A percentile compares a stretch with the other conserved stretches of the same genome.
phyloP scores from a whole-genome alignment of 257 asterid species.

The Apocynum venetum region DNA sequence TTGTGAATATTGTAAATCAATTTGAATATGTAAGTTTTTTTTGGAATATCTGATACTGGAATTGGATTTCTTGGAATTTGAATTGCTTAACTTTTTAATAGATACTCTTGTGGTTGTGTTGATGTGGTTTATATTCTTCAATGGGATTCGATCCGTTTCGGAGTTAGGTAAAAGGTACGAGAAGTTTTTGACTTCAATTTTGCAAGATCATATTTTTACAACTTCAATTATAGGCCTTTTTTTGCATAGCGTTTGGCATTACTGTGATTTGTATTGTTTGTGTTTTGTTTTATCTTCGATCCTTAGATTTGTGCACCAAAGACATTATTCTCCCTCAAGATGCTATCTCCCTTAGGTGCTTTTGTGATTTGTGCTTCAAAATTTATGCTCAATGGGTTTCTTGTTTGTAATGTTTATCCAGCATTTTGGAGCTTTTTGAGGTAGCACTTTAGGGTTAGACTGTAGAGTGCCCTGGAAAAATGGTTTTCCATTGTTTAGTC shows the following conservation, averaged over 20 bases:
- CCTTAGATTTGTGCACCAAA: not conserved
- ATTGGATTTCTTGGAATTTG: conserved; percentile 4
- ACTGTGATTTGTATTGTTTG: not conserved
- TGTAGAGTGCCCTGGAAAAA: not conserved
- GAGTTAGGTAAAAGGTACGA: conserved; percentile 36
- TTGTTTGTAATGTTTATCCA: not conserved
- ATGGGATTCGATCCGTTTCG: conserved; percentile 26
- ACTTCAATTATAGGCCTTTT: too few relatives aligned
- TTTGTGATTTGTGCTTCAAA: not conserved
- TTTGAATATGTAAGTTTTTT: not conserved
- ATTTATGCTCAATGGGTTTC: not conserved
- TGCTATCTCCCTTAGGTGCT: not conserved
- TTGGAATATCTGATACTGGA: not conserved
- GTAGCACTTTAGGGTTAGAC: not conserved
- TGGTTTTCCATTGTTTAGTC: not conserved
- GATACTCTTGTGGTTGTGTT: conserved; percentile 43
- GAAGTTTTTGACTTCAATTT: not conserved
- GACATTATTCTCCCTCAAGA: not conserved
- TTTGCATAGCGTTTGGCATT: not conserved
- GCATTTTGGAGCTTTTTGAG: too few relatives aligned
- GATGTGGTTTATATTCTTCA: conserved; percentile 45
- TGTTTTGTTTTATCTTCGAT: not conserved
- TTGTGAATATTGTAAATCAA: not conserved
- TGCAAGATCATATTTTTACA: not conserved
- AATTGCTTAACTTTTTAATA: conserved; percentile 25